Base-by-base conservation (phyloP, 2,329 filamentous ascomycete species). In the Aureobasidium mangrovei region DNA sequence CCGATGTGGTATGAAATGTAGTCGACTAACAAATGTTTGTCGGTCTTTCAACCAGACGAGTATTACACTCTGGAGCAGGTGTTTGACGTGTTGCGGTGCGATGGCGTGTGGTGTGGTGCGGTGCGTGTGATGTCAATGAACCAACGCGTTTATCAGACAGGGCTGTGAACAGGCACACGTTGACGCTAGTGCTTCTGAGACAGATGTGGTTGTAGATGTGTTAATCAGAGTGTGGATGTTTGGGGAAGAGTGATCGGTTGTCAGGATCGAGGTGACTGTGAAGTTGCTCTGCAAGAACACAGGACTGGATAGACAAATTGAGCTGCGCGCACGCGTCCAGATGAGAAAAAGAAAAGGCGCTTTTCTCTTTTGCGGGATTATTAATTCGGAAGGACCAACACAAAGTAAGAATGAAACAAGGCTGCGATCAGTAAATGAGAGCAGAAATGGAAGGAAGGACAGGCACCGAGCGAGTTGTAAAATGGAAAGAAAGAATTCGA, bases 351-450 rank as follows among this genome's bases (percentile, higher is more conserved):
- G 38, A 35, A 40, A 43, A 53, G 31, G 32, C 47, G 47, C 32
- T 40, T 32, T 53, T 44, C 32, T 18, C 24, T 41, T 42, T 44
- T 36, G 49, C 24, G 40, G 32, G 49, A 53, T 53, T 53, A 53
- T 43, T 53, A 43, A 43, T 27, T 38, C 29, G 38, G 29, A 53
- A 52, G 40, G 38, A 12, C 12, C 31, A 31, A 8, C 6, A 36
- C 39, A 26, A 53, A 26, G 33, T 53, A 53, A 53, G 32, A 53
- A 53, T 53, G 49, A 53, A 53, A 53, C 49, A 53, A 53, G 32
- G 32, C 40, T 53, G 39, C 39, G 44, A n/a, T 51, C 47, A 49
- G 39, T 31, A 53, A 53, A 53, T 43, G 49, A 53, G 44, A 32
- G 49, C 49, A 43, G 49, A 42, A 51, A 51, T 31, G 40, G 40